phyloP scores from a whole-genome alignment of 129 eudicot genomes.

The Kitagawia praeruptora region DNA sequence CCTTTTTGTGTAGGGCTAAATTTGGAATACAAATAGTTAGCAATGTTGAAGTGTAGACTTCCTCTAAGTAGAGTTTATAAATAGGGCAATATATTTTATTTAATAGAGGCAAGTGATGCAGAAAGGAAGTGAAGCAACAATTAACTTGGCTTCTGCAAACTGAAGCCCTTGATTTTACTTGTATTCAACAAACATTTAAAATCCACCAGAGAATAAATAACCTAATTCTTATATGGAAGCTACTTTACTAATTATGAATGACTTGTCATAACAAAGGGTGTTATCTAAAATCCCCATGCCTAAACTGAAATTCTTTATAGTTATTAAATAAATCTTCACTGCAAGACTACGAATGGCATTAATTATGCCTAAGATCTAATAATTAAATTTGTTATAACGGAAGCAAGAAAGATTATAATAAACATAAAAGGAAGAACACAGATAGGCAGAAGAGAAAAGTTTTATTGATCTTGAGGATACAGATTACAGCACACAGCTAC shows the following conservation, averaged over 20 bases:
- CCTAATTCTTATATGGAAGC: background rate
- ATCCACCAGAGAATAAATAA: background rate
- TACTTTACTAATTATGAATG: background rate
- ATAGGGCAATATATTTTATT: background rate
- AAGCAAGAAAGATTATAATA: too few species aligned
- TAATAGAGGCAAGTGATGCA: background rate
- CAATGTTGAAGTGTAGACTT: background rate
- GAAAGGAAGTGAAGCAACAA: background rate
- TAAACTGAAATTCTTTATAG: background rate
- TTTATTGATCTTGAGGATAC: too few species aligned
- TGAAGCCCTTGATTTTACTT: background rate
- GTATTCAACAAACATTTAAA: background rate
- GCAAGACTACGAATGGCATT: background rate
- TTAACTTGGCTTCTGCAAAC: background rate
- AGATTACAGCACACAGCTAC: too few species aligned
- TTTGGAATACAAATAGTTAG: background rate
- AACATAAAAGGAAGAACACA: too few species aligned
- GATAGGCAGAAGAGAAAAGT: too few species aligned
- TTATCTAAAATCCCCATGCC: background rate
- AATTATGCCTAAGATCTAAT: background rate
- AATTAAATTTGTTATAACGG: too few species aligned
- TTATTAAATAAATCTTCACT: background rate
- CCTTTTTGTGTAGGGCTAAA: background rate
- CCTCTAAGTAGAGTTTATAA: background rate
- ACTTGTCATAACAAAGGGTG: background rate